Evolutionary conservation across 441 rosid species (phyloP), one percentile per base, ranked within the genome.

Genomic region (Adansonia rubrostipa): DNA sequence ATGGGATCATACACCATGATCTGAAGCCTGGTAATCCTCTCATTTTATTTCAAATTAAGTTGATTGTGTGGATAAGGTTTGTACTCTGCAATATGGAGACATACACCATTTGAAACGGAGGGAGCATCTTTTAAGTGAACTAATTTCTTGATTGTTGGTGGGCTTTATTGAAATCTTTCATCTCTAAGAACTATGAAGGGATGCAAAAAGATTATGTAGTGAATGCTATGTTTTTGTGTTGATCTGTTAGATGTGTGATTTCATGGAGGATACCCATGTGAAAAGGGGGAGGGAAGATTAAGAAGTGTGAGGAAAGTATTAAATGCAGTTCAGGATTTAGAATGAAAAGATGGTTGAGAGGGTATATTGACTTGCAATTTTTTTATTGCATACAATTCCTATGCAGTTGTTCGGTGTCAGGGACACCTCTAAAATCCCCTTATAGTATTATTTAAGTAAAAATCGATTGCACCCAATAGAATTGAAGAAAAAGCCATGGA

Each of bases 1-100:
- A 92, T 61, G 98, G 99, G 74, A 92, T 95, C 86, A 93, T 95
- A 57, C 99, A 95, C 78, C 93, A 98, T 9, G 99, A 95, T 88
- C 84, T 95, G 47, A 95, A 95, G 85, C 99, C 99, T 51, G 98
- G 99, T 95, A 91, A 45, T 68, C 14, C 33, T 68, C 56, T 19
- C 73, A 19, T 44, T 45, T 20, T 11, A 67, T 68, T 47, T 47
- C 17, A 45, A 20, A 19, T 8, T 33, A 33, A 33, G 36, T 68
- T 45, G n/a, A 68, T 63, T 33, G 13, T 5, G 14, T 10, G 9
- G 17, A 68, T 47, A 45, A 68, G 33, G 9, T 45, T 45, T 67
- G 71, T 6, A n/a, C 40, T 42, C 5, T 28, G 33, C 22, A 15
- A 14, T 44, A n/a, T 10, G 28, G 71, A 42, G 24, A 10, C 22